phyloP scores from a whole-genome alignment of 2,329 filamentous ascomycete genomes.

The Fusarium irregulare region DNA sequence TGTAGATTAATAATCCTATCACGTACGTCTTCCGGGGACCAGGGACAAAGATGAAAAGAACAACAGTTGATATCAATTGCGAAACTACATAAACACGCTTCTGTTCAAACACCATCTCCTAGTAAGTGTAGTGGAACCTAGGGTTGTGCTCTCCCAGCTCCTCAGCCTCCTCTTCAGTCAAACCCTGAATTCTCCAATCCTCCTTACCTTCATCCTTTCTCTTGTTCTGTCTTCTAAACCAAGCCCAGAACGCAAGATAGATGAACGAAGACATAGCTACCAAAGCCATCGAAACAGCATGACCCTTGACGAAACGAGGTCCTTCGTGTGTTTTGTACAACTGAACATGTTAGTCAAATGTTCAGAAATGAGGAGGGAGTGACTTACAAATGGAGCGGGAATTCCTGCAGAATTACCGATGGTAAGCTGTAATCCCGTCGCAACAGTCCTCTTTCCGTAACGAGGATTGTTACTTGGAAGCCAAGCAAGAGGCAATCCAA shows the following conservation, averaged over 20 bases:
- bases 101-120: not conserved
- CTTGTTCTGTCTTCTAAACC: constrained; percentile 52
- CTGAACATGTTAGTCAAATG: constrained; percentile 37
- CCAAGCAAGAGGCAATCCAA: constrained; percentile 54
- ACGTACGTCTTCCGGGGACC: too few species aligned
- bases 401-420: constrained; percentile 73
- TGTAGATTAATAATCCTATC: too few species aligned
- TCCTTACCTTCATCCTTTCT: constrained; percentile 45
- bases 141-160: constrained; percentile 50
- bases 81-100: not conserved
- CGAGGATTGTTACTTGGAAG: constrained; percentile 69
- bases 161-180: constrained; percentile 47
- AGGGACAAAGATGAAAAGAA: not conserved
- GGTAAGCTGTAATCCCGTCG: constrained; percentile 70
- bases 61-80: not conserved
- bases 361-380: too few species aligned
- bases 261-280: constrained; percentile 58
- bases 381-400: constrained; percentile 65
- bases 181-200: constrained; percentile 44
- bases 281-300: constrained; percentile 61
- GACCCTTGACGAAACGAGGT: constrained; percentile 60
- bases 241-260: constrained; percentile 53
- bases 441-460: constrained; percentile 73
- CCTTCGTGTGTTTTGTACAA: constrained; percentile 50
- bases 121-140: constrained; percentile 48